Base-by-base conservation (phyloP, 805 yeast species). In the Candida suzukii region DNA sequence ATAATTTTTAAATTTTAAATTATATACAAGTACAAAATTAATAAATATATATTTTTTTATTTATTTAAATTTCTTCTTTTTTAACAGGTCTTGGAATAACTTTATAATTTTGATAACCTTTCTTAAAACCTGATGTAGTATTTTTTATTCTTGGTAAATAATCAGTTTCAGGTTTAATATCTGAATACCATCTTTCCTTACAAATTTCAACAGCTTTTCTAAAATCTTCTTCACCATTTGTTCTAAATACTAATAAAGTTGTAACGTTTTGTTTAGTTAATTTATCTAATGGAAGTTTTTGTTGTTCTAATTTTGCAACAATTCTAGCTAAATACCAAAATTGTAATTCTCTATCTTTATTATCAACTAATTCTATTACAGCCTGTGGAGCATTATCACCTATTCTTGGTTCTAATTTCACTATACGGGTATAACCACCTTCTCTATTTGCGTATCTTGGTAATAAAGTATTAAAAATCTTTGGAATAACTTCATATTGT, bases 311-410 rank as follows among this genome's bases (percentile, higher is more conserved):
- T 50, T 95, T 73, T n/a, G 95, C 96, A 6, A 84, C 91, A 3
- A 78, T 70, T 60, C 86, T 76, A n/a, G 95, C 96, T 9, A 78
- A 72, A 53, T 77, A 66, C 78, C 95, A 84, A 48, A 78, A 73
- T 51, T 81, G 76, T 70, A 85, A 73, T 57, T 87, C 95, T 44
- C 77, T 66, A 16, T 51, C 47, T 18, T 45, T 48, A 37, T 54
- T 60, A 51, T 85, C 96, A 1, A 91, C 95, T 37, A 93, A 68
- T 62, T 93, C 99, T 41, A 93, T 56, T 9, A 90, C 80, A 0
- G 93, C 80, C 71, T 86, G 93, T 26, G 90, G 90, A 0, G 97
- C 95, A 46, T 80, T 83, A 59, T 93, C 99, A 42, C 93, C 90
- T 37, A 82, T 61, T 49, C 98, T 73, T 16, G 90, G 88, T 61